These are phyloP conservation scores for Letharia columbiana DNA, from an alignment of 495 filamentous ascomycete genomes.

Conservation along the genomic window DNA sequence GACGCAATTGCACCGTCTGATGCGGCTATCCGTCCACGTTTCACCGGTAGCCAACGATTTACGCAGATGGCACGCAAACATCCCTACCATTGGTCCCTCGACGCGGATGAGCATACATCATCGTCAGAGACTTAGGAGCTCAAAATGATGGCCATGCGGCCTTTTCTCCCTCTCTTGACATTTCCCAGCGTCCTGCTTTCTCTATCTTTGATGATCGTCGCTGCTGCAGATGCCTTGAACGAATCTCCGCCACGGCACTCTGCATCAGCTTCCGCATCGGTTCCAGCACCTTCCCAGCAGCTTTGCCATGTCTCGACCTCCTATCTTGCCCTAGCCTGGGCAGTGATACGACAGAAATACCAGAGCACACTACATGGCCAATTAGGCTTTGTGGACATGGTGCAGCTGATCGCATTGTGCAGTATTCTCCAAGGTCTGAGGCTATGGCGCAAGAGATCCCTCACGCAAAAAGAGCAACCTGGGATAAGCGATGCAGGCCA, in stretches of 20 bases:
- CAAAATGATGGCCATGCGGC: slow-evolving; percentile 4
- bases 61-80: slow-evolving; percentile 16
- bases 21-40: slow-evolving; percentile 9
- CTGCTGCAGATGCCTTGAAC: slow-evolving; percentile 5
- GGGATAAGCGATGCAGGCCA: slow-evolving; percentile 7
- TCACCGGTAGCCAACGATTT: slow-evolving; percentile 16
- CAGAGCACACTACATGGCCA: slow-evolving; percentile 11
- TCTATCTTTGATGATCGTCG: slow-evolving; percentile 7
- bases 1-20: neutral
- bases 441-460: slow-evolving; percentile 16
- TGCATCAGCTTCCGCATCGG: slow-evolving; percentile 2
- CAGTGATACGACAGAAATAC: slow-evolving; percentile 8
- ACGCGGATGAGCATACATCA: slow-evolving; percentile 7
- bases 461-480: slow-evolving; percentile 2
- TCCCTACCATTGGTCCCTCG: slow-evolving; percentile 11
- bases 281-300: slow-evolving; percentile 1
- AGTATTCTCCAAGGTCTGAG: slow-evolving; percentile 11
- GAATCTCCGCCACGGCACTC: neutral
- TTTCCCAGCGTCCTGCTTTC: neutral
- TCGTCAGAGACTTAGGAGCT: slow-evolving; percentile 1
- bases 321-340: neutral
- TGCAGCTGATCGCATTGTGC: slow-evolving; percentile 19
- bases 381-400: slow-evolving; percentile 17
- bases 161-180: slow-evolving; percentile 1
- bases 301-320: slow-evolving; percentile 7